Evolutionary conservation across 768 basidiomycete genomes (phyloP).

Genomic region (Kwoniella shandongensis): DNA sequence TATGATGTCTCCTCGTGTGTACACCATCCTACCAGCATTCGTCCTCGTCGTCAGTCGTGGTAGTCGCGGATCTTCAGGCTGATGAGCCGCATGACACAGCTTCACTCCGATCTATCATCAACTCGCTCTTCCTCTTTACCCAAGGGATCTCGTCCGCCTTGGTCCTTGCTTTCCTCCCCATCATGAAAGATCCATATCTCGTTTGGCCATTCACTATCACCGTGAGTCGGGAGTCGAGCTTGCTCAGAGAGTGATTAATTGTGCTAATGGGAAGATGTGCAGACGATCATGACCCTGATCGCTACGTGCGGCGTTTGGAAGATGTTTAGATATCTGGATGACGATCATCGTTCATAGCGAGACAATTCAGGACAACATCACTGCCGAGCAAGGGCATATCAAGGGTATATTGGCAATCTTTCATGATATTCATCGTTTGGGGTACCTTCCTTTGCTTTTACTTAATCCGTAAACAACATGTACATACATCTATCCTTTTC

Average conservation of each 20-base stretch:
- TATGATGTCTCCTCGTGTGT: conserved; percentile 28
- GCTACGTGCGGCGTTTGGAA: conserved; percentile 23
- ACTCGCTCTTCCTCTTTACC: conserved; percentile 44
- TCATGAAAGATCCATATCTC: conserved; percentile 44
- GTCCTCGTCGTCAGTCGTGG: conserved; percentile 1
- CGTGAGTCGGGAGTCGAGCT: too few species aligned
- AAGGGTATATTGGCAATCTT: too few species aligned
- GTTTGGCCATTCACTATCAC: conserved; percentile 37
- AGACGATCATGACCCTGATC: conserved; percentile 14
- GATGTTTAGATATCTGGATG: conserved; percentile 22
- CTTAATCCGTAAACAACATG: too few species aligned
- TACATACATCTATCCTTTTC: neutral
- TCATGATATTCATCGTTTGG: too few species aligned
- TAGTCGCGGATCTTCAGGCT: neutral
- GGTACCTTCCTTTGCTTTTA: too few species aligned
- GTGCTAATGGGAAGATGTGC: neutral
- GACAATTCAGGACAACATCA: too few species aligned
- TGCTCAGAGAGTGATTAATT: too few species aligned
- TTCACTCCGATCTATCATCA: conserved; percentile 33
- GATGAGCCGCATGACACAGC: conserved; percentile 6
- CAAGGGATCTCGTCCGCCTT: conserved; percentile 41
- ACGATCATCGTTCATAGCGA: conserved; percentile 2
- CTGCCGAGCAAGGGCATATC: too few species aligned
- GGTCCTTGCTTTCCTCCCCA: conserved; percentile 27
- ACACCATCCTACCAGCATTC: too few species aligned